Evolutionary conservation across 345 rosid genomes (phyloP), one percentile per base, ranked within the genome.

Genomic region (Conringia planisiliqua): DNA sequence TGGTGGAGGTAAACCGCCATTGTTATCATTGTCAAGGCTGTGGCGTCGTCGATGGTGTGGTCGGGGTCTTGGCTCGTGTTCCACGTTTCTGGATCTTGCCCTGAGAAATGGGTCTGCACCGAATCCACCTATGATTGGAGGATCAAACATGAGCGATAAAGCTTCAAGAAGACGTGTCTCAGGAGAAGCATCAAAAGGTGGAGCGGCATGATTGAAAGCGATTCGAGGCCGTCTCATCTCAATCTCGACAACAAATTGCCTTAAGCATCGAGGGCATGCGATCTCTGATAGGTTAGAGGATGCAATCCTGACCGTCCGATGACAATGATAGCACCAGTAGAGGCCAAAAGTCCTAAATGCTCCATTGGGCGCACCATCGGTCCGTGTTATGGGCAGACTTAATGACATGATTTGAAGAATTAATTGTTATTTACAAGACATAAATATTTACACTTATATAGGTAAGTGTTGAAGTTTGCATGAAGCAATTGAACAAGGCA

Each of bases 241-340:
- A 30, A 87, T 79, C 69, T 90, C 91, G 0, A 44, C 35, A 3
- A 87, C 72, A 47, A 92, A 90, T 40, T 85, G 93, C 10, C 87
- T 82, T 0, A 62, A 79, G 66, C 96, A 88, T 50, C 85, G 86
- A 4, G 95, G 95, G 56, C 96, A 92, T 1, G 35, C 26, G 57
- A 84, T 79, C 63, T 81, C 90, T 0, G 85, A 74, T 7, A 81
- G 80, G 66, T 79, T 68, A 0, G 84, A 29, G 0, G 88, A 27
- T 11, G 85, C 84, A 59, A 88, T 70, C 75, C 90, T 74, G 14
- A 92, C 93, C 2, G 75, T 44, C 13, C 86, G 84, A 66, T 81
- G 86, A 77, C 95, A 92, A 2, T 79, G 89, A 76, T 88, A 90
- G 87, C 98, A 90, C 98, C 95, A 89, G 72, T 89, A 90, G 24